A percentile compares a stretch with the other conserved stretches of the same genome.
These are phyloP conservation scores for Lipomyces anomalus DNA, from an alignment of 805 yeast species.

Conservation along the genomic window DNA sequence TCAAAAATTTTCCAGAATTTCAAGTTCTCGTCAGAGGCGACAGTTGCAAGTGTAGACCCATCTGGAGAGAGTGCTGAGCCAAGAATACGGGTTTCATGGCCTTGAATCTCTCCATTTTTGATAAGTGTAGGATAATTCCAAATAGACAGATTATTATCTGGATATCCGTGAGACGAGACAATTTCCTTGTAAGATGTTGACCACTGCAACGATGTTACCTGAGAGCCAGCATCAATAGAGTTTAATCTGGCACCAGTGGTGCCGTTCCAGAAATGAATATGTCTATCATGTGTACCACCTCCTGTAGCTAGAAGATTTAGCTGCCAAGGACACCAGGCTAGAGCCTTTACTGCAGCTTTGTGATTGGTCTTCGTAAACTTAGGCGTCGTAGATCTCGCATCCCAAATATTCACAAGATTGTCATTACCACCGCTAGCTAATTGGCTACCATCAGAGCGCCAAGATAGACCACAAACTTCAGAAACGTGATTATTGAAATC, in stretches of 20 bases:
- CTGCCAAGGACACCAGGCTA: constrained; percentile 92
- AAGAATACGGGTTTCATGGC: constrained; percentile 86
- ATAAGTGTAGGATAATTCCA: constrained; percentile 82
- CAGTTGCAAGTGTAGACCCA: constrained; percentile 82
- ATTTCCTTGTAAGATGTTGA: constrained; percentile 60
- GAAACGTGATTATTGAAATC: constrained; percentile 66
- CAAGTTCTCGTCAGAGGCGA: constrained; percentile 92
- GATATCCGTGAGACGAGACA: constrained; percentile 91
- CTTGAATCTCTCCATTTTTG: constrained; percentile 84
- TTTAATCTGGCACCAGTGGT: constrained; percentile 82
- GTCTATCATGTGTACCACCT: constrained; percentile 87
- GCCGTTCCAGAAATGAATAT: constrained; percentile 93
- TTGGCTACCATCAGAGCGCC: constrained; percentile 77
- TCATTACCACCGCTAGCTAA: constrained; percentile 94
- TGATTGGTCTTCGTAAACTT: constrained; percentile 72
- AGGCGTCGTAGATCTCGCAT: constrained; percentile 63
- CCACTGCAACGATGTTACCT: constrained; percentile 92
- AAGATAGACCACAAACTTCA: constrained; percentile 88
- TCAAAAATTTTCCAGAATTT: constrained; percentile 94
- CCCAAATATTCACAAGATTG: constrained; percentile 90
- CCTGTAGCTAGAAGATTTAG: constrained; percentile 84
- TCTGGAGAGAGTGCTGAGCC: constrained; percentile 85
- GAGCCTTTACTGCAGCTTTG: constrained; percentile 90
- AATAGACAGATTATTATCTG: constrained; percentile 73
- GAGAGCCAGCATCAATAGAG: constrained; percentile 86